phyloP scores from a whole-genome alignment of 805 yeast genomes.

The Priceomyces fermenticarens region DNA sequence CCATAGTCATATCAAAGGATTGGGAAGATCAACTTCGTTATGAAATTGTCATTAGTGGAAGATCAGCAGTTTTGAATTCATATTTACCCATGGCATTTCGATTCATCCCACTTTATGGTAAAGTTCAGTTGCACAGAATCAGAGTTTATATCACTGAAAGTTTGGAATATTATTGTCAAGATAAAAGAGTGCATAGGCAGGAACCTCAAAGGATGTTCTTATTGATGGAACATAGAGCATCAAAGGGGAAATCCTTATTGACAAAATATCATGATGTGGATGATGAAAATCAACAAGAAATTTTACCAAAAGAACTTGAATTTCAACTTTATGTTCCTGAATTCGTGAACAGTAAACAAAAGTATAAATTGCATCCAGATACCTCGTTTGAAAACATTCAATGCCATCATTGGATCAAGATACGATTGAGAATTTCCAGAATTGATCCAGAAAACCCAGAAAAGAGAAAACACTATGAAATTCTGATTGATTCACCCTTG shows the following conservation, averaged over 20 bases:
- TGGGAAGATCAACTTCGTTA: conserved; percentile 94
- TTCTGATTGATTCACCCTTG: conserved; percentile 91
- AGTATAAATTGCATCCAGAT: conserved; percentile 68
- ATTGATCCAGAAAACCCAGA: conserved; percentile 49
- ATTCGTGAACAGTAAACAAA: conserved; percentile 50
- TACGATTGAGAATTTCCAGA: conserved; percentile 75
- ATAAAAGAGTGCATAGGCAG: conserved; percentile 84
- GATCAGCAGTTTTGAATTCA: conserved; percentile 80
- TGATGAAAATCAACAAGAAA: conserved; percentile 44
- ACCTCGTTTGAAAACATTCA: conserved; percentile 77
- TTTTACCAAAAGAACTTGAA: conserved; percentile 76
- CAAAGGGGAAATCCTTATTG: conserved; percentile 45
- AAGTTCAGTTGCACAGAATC: conserved; percentile 81
- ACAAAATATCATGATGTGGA: conserved; percentile 34
- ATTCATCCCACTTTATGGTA: conserved; percentile 77
- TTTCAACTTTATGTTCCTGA: conserved; percentile 85
- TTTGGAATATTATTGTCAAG: conserved; percentile 82
- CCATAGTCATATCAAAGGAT: conserved; percentile 82
- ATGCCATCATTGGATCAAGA: conserved; percentile 93
- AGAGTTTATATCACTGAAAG: conserved; percentile 86
- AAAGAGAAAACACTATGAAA: conserved; percentile 88
- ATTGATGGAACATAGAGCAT: conserved; percentile 75
- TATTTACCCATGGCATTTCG: conserved; percentile 80
- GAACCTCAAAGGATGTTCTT: conserved; percentile 85
- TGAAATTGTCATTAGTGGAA: conserved; percentile 88